Evolutionary conservation across 106 monocot species (phyloP), one percentile per base, ranked within the genome.

Genomic region (Narthecium ossifragum): DNA sequence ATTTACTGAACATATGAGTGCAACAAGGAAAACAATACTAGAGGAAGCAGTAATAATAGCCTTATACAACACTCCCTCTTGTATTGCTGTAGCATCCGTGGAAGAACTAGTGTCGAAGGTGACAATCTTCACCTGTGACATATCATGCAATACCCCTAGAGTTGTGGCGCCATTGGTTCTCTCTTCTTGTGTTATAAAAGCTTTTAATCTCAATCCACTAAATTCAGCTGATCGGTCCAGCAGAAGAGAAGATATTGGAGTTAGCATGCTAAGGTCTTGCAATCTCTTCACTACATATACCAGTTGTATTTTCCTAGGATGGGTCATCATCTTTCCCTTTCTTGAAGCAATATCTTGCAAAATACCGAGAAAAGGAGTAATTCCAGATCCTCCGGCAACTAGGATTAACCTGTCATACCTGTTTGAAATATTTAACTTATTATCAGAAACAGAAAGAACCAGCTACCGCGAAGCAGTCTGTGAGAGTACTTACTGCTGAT

Each of bases 321-420:
- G n/a, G 27, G 7, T 59, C 5, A 46, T 50, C 36, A 21, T 29
- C 18, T 12, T 47, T 15, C 37, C 28, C 17, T 70, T 70, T 46
- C 67, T 64, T 4, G 81, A 65, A 57, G 84, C 51, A 51, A 66
- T 31, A 31, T 88, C 88, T 37, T 75, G 71, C 49, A 92, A 39
- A 60, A 92, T 75, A 72, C 92, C 81, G 54, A 92, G 56, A 20
- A 84, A 81, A 43, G 92, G 92, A 53, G 88, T 81, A 53, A 92
- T 73, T 15, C 92, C 92, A 0, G 92, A 84, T 58, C 92, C 92
- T 46, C 88, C 92, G 0, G 88, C 92, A 48, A 92, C 29, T 34
- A 92, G 61, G 50, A 92, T 21, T 34, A 92, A 62, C 27, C 53
- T 75, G n/a, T 80, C 72, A 55, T 88, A 92, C 59, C 92, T 92